Evolutionary conservation across 306 rosid genomes (phyloP).

Genomic region (Citrullus amarus): DNA sequence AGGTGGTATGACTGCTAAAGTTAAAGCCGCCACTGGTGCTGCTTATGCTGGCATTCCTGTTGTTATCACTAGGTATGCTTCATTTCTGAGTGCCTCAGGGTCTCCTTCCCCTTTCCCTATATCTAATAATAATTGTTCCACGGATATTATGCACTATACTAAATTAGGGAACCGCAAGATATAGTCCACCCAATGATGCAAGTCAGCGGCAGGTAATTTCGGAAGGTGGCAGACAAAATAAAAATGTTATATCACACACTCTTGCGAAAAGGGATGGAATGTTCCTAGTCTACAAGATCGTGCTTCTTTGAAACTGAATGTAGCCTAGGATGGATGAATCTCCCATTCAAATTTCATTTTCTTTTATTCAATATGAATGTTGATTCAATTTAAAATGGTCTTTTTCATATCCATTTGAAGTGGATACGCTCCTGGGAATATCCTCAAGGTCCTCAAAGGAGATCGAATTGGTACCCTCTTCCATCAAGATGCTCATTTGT

Average conservation of each 20-base stretch:
- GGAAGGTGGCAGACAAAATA: neutral
- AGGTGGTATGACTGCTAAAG: conserved; percentile 99
- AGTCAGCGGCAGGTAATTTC: neutral
- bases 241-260: neutral
- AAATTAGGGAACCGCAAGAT: neutral
- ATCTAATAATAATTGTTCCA: neutral
- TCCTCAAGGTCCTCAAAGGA: conserved; percentile 78
- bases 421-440: conserved; percentile 66
- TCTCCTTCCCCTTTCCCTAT: neutral
- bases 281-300: neutral
- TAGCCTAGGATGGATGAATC: neutral
- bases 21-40: conserved; percentile 83
- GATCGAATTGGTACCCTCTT: conserved; percentile 83
- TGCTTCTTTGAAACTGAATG: neutral
- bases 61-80: conserved; percentile 70
- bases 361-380: neutral
- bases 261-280: neutral
- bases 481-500: conserved; percentile 77
- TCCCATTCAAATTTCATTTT: neutral
- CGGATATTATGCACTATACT: neutral
- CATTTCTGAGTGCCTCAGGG: neutral
- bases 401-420: conserved; percentile 27
- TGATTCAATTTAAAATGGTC: neutral
- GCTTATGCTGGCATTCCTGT: conserved; percentile 94
- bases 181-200: neutral